phyloP scores from a whole-genome alignment of 2,329 filamentous ascomycete species.

The Sporothrix euskadiensis region DNA sequence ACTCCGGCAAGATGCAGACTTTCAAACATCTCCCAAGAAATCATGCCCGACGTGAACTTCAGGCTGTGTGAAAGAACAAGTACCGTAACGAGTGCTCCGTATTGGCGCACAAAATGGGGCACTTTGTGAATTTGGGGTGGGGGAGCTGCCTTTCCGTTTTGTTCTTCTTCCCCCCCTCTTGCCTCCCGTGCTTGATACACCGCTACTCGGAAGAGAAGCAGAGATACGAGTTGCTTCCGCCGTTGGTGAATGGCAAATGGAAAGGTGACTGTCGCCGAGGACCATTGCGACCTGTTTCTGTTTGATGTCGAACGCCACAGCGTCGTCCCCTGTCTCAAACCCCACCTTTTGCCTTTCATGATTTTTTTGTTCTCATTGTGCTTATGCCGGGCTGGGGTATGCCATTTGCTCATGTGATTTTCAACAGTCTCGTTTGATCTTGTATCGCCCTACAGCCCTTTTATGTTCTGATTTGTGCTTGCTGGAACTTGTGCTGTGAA shows the following conservation, averaged over 20 bases:
- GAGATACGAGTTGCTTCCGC: background rate
- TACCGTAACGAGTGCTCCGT: background rate
- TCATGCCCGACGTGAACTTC: background rate
- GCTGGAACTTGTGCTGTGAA: background rate
- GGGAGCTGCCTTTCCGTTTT: background rate
- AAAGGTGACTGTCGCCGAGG: background rate
- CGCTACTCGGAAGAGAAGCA: background rate
- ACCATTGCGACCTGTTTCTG: background rate
- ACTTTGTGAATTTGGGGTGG: background rate
- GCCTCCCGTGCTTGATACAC: background rate
- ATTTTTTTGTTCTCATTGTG: background rate
- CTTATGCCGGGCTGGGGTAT: background rate
- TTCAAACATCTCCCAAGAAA: background rate
- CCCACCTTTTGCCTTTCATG: background rate
- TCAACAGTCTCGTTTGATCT: background rate
- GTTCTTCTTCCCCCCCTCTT: background rate
- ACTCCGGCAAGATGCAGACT: conserved; percentile 6
- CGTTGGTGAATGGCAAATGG: background rate
- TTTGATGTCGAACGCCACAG: background rate
- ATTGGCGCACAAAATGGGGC: background rate
- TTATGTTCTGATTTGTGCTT: background rate
- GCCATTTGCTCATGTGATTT: background rate
- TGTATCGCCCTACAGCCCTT: background rate
- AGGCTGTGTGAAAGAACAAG: background rate
- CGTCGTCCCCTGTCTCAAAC: background rate